Conservation (phyloP, 176 grass and related monocot genomes). For the Poa annua region DNA sequence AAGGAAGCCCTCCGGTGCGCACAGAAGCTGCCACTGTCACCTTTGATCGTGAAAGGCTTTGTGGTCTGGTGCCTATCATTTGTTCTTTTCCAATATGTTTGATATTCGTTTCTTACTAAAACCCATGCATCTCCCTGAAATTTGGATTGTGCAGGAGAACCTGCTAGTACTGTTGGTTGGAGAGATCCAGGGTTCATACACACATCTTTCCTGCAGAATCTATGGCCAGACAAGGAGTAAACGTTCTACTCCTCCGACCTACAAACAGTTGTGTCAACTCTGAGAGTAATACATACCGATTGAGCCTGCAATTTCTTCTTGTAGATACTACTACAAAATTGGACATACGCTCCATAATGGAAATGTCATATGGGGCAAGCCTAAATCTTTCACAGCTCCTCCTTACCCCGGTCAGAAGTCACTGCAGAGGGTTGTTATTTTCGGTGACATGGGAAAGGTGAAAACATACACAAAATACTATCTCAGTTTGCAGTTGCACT, state of each 20-base stretch:
- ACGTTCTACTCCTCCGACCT: background rate
- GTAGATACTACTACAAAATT: slow-evolving; percentile 82
- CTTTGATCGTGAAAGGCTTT: slow-evolving; percentile 70
- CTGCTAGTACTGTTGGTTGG: slow-evolving; percentile 86
- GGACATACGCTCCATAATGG: slow-evolving; percentile 70
- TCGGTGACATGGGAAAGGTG: slow-evolving; percentile 99
- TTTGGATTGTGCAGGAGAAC: slow-evolving; percentile 58
- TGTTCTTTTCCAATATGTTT: background rate
- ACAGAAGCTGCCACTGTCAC: slow-evolving; percentile 67
- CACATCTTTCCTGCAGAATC: slow-evolving; percentile 74
- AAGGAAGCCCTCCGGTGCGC: slow-evolving; percentile 41
- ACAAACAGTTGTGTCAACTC: background rate
- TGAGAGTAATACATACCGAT: background rate
- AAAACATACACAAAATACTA: background rate
- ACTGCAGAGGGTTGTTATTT: slow-evolving; percentile 76
- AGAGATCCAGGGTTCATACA: slow-evolving; percentile 95
- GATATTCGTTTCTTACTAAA: too few relatives aligned
- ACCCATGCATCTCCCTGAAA: background rate
- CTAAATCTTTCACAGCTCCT: slow-evolving; percentile 65
- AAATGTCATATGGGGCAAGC: slow-evolving; percentile 66
- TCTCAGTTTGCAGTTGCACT: background rate
- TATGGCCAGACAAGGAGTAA: slow-evolving; percentile 95
- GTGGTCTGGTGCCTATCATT: slow-evolving; percentile 52
- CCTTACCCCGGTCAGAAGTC: slow-evolving; percentile 90
- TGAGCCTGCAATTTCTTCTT: slow-evolving; percentile 16